Conservation (phyloP, 352 stramenopile genomes). For the Globisporangium heterothallicum region DNA sequence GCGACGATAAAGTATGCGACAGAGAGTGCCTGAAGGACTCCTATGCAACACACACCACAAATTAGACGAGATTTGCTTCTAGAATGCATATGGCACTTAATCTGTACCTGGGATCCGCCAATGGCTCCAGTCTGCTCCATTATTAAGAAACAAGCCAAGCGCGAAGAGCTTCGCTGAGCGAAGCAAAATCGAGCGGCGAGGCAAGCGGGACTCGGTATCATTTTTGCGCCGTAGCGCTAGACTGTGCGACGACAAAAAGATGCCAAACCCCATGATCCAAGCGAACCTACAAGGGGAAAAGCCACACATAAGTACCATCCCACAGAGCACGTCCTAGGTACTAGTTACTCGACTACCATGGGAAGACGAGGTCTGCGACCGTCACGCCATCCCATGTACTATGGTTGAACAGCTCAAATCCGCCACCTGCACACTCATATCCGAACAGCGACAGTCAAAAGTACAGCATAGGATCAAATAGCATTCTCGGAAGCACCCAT, state of each 20-base stretch:
- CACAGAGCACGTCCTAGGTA: background rate
- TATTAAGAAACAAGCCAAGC: constrained; percentile 73
- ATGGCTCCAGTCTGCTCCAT: constrained; percentile 36
- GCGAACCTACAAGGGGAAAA: constrained; percentile 32
- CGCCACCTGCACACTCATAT: constrained; percentile 32
- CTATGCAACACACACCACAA: constrained; percentile 12
- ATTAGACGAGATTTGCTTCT: background rate
- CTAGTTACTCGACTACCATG: constrained; percentile 45
- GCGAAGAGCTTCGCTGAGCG: constrained; percentile 47
- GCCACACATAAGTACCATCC: background rate
- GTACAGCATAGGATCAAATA: no score
- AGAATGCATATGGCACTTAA: background rate
- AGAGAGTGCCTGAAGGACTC: constrained; percentile 69
- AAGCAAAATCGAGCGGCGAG: constrained; percentile 9
- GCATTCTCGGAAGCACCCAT: no score
- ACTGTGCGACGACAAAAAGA: constrained; percentile 20
- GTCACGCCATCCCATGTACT: constrained; percentile 77
- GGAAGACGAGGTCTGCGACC: constrained; percentile 69
- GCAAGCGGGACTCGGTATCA: background rate
- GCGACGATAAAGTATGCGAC: constrained; percentile 38
- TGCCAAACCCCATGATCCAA: constrained; percentile 81
- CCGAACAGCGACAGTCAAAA: background rate
- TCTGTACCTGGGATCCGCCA: constrained; percentile 62
- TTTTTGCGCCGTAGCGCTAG: constrained; percentile 3
- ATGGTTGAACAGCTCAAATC: constrained; percentile 57